phyloP scores from a whole-genome alignment of 2,329 filamentous ascomycete genomes.

The Xylaria digitata region DNA sequence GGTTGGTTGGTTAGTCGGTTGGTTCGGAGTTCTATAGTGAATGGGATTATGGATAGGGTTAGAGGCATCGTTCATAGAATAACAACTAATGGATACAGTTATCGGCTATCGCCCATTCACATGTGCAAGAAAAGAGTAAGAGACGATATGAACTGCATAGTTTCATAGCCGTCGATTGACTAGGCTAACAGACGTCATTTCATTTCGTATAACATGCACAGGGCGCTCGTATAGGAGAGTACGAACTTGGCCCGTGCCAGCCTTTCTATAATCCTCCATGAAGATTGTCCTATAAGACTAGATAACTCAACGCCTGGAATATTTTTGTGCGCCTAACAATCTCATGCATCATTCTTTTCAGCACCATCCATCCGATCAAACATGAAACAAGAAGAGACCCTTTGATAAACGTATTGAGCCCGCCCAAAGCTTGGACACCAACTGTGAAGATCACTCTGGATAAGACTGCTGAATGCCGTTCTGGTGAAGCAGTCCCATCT shows the following conservation, averaged over 20 bases:
- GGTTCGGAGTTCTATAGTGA: background rate
- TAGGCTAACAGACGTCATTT: conserved; percentile 10
- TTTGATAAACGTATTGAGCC: conserved; percentile 10
- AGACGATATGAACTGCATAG: background rate
- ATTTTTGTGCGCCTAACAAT: background rate
- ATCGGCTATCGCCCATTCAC: background rate
- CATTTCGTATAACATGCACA: conserved; percentile 20
- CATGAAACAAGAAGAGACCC: background rate
- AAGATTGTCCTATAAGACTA: conserved; percentile 6
- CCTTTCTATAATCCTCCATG: background rate
- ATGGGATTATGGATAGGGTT: conserved; percentile 1
- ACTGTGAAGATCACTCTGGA: conserved; percentile 10
- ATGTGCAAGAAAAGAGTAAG: background rate
- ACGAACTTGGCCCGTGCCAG: background rate
- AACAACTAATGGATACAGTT: background rate
- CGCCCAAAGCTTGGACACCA: conserved; percentile 10
- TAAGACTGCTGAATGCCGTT: conserved; percentile 11
- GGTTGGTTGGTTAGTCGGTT: background rate
- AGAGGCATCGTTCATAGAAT: background rate
- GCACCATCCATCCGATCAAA: background rate
- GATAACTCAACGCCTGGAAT: conserved; percentile 3
- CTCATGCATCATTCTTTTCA: background rate
- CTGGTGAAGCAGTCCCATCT: background rate
- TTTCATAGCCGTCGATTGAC: background rate
- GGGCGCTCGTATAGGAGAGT: conserved; percentile 2